Evolutionary conservation across 208 protist genomes (phyloP).

Genomic region (Naegleria fowleri): DNA sequence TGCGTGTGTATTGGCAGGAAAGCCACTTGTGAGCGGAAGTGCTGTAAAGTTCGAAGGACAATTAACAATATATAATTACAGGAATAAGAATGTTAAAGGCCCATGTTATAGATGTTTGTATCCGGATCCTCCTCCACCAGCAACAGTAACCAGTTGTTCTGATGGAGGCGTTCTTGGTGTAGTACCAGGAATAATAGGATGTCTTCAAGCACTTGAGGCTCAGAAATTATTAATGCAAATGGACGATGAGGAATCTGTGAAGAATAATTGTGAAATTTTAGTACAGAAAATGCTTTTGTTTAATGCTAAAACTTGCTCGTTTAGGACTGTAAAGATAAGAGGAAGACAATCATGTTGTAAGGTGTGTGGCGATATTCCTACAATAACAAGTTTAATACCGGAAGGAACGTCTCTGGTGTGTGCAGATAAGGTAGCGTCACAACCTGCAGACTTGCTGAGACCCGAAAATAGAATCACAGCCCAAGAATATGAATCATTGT

Average conservation of each 20-base stretch:
- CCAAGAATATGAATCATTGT: neutral
- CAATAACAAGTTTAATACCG: neutral
- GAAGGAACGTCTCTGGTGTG: neutral
- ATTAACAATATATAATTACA: slow-evolving; percentile 74
- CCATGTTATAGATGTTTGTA: slow-evolving; percentile 89
- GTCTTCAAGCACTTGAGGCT: slow-evolving; percentile 80
- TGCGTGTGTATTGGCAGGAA: slow-evolving; percentile 68
- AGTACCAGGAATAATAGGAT: slow-evolving; percentile 84
- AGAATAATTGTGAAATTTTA: slow-evolving; percentile 39
- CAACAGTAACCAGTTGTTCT: slow-evolving; percentile 74
- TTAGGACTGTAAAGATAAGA: slow-evolving; percentile 64
- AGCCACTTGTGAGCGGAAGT: slow-evolving; percentile 82
- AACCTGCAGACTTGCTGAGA: neutral
- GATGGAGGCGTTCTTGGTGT: slow-evolving; percentile 81
- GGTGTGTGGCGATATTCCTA: slow-evolving; percentile 52
- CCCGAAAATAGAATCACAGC: slow-evolving; percentile 11
- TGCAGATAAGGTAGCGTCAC: neutral
- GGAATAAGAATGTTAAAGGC: neutral
- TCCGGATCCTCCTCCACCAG: slow-evolving; percentile 66
- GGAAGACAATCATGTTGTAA: slow-evolving; percentile 51
- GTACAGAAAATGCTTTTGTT: slow-evolving; percentile 71
- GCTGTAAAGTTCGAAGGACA: slow-evolving; percentile 89
- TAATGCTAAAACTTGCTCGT: slow-evolving; percentile 60
- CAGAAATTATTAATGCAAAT: slow-evolving; percentile 70
- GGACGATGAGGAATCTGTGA: slow-evolving; percentile 41